A percentile compares a stretch with the other conserved stretches of the same genome.
Conservation (phyloP, 2,329 filamentous ascomycete genomes). For the Alternaria brassicicola region DNA sequence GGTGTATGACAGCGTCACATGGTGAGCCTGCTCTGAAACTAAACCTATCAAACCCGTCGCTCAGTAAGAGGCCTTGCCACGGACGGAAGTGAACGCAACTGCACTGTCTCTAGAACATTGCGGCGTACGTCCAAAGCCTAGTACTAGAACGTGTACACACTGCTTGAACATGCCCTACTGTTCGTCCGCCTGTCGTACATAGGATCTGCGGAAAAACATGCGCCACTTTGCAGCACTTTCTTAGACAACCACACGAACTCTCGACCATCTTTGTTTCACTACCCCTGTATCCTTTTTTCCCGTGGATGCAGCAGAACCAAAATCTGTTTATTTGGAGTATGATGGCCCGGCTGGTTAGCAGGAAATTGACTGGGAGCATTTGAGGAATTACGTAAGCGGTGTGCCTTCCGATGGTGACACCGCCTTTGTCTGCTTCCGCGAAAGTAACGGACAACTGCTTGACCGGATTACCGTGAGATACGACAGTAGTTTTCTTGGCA, state of each 20-base stretch:
- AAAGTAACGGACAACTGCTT: background rate
- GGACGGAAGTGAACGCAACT: background rate
- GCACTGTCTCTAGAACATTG: background rate
- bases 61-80: background rate
- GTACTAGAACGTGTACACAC: background rate
- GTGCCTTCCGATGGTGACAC: background rate
- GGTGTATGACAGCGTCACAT: background rate
- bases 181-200: background rate
- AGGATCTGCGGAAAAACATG: background rate
- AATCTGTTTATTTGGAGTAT: background rate
- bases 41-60: background rate
- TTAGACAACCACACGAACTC: background rate
- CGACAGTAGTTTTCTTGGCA: background rate
- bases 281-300: background rate
- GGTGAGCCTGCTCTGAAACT: background rate
- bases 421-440: background rate
- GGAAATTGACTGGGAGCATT: background rate
- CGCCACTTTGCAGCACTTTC: background rate
- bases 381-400: background rate
- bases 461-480: background rate
- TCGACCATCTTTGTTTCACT: background rate
- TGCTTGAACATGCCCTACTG: background rate
- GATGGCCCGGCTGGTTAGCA: background rate
- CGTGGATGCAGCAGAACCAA: background rate
- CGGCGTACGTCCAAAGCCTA: background rate